Conservation (phyloP, 1,139 yeast species). For the Magnusiomyces magnusii region DNA sequence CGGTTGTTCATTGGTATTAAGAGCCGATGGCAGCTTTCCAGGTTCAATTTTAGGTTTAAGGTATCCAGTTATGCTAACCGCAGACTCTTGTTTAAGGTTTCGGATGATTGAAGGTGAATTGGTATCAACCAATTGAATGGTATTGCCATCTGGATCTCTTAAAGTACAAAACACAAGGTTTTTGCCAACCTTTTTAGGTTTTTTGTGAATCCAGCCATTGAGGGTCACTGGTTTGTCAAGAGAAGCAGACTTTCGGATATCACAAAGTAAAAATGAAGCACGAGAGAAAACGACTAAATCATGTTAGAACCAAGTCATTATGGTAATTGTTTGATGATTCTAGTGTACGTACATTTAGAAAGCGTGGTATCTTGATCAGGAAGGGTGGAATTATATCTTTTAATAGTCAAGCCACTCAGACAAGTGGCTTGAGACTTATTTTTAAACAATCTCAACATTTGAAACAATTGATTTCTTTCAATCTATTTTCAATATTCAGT, state of each 20-base stretch:
- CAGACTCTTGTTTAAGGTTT: slow-evolving; percentile 59
- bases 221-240: slow-evolving; percentile 28
- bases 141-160: slow-evolving; percentile 63
- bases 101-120: slow-evolving; percentile 44
- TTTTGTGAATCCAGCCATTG: slow-evolving; percentile 76
- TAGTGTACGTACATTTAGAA: neutral
- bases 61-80: slow-evolving; percentile 60
- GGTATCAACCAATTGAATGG: slow-evolving; percentile 54
- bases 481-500: no score
- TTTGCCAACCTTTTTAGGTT: slow-evolving; percentile 59
- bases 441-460: neutral
- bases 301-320: neutral
- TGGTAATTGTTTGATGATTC: neutral
- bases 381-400: neutral
- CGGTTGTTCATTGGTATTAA: neutral
- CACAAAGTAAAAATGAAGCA: neutral
- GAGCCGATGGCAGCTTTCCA: slow-evolving; percentile 19
- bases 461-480: neutral
- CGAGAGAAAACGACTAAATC: neutral
- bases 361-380: neutral
- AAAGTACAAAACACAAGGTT: slow-evolving; percentile 58
- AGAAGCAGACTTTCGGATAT: neutral
- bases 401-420: neutral
- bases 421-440: neutral
- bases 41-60: slow-evolving; percentile 26